Evolutionary conservation across 768 basidiomycete species (phyloP), one percentile per base, ranked within the genome.

Genomic region (Termitomyces sp.): DNA sequence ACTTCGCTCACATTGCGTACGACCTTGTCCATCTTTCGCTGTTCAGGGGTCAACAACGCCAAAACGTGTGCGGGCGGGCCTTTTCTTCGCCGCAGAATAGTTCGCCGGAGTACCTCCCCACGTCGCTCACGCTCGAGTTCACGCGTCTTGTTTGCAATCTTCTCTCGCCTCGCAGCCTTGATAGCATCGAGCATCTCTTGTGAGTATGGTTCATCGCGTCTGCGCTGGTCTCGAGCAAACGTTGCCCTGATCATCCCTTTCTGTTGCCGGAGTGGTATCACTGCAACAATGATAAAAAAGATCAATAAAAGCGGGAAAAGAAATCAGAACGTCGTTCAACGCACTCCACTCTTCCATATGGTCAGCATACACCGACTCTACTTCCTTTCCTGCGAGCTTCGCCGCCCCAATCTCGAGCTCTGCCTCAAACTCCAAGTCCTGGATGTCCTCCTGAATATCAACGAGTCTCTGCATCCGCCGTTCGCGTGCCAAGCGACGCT

Each of bases 1-100:
- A 81, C 88, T 69, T 87, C 84, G 56, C 86, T 80, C 2, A 82
- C 75, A 41, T 76, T 78, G 40, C 83, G 71, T 53, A 77, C 75
- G 5, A 87, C 71, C 61, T 70, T 73, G 61, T 91, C 88, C 69
- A 75, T 67, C 53, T 68, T 71, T 59, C 75, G 77, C 59, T 80
- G 70, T 62, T 77, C 66, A 1, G 76, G 72, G 0, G 81, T 74
- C 84, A 91, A 84, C 59, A 66, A 73, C 23, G 68, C 70, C 3
- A 85, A 73, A 3, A 88, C 62, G 62, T 85, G 84, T 0, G 88
- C 82, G 0, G 92, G 91, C 1, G 87, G 87, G 0, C 84, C 81
- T 62, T 82, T 71, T 8, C 77, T 70, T 68, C 75, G 72, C 20
- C 85, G 80, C 57, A 63, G 64, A 8, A 82, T 64, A 0, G 84